Evolutionary conservation across 2,329 filamentous ascomycete genomes (phyloP).

Genomic region (Malbranchea cinnamomea): DNA sequence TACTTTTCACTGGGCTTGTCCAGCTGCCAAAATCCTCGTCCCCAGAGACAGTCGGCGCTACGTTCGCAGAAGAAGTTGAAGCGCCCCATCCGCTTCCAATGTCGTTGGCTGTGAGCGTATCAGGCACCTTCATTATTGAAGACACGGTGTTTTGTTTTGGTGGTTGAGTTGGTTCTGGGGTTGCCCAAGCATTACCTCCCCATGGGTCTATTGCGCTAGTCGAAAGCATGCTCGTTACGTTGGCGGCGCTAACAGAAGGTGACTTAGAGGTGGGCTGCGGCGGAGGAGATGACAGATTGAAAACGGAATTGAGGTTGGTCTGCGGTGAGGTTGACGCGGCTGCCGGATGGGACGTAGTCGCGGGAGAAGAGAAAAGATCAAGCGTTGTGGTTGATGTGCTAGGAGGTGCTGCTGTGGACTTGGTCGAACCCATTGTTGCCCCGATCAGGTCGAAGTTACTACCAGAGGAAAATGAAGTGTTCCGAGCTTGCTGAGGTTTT

Average conservation of each 20-base stretch:
- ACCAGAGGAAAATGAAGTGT: conserved; percentile 40
- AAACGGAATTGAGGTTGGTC: conserved; percentile 48
- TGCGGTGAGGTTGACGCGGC: conserved; percentile 26
- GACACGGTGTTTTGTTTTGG: conserved; percentile 24
- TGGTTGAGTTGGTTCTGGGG: conserved; percentile 42
- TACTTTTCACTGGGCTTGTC: conserved; percentile 48
- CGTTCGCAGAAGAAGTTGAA: conserved; percentile 22
- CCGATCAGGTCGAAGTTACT: conserved; percentile 20
- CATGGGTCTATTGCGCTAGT: conserved; percentile 52
- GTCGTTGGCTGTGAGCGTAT: conserved; percentile 41
- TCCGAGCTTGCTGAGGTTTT: conserved; percentile 26
- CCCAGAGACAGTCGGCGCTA: conserved; percentile 54
- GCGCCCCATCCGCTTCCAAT: conserved; percentile 52
- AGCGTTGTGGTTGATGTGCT: conserved; percentile 62
- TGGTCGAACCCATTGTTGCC: conserved; percentile 15
- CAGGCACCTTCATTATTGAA: conserved; percentile 26
- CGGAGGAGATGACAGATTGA: conserved; percentile 55
- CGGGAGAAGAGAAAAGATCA: conserved; percentile 46
- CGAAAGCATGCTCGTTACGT: conserved; percentile 27
- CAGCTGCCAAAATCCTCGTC: conserved; percentile 96
- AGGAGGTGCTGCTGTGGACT: conserved; percentile 29
- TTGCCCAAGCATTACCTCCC: conserved; percentile 75
- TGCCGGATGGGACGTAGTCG: conserved; percentile 27
- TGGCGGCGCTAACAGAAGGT: conserved; percentile 18
- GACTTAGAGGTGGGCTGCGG: conserved; percentile 17